Conservation (phyloP, 2,329 filamentous ascomycete genomes). For the Magnaporthales sp. region DNA sequence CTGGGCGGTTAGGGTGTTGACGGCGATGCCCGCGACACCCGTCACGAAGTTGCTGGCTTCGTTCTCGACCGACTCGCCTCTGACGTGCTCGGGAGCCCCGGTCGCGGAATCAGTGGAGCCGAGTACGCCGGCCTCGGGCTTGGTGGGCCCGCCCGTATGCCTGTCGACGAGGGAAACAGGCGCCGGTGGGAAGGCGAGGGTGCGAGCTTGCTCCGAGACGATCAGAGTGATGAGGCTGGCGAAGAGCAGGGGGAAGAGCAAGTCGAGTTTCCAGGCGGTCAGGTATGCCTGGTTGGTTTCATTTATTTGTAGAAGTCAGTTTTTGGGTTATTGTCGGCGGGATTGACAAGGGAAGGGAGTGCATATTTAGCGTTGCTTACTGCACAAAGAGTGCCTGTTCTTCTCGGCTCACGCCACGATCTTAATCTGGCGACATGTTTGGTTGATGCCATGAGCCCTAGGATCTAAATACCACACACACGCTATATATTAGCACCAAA, state of each 20-base stretch:
- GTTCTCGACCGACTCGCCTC: neutral
- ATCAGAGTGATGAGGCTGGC: neutral
- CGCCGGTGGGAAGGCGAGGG: neutral
- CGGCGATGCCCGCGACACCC: neutral
- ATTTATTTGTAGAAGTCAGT: neutral
- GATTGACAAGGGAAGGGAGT: neutral
- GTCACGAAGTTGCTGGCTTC: neutral
- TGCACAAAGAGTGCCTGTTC: neutral
- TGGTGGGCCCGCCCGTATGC: neutral
- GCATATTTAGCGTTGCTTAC: neutral
- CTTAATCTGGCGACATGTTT: neutral
- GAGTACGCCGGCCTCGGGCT: neutral
- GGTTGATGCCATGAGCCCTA: neutral
- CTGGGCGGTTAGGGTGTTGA: neutral
- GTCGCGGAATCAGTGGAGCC: neutral
- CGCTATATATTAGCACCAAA: neutral
- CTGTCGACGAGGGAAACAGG: neutral
- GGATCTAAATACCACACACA: neutral
- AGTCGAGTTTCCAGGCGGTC: neutral
- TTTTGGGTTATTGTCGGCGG: neutral
- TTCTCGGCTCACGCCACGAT: neutral
- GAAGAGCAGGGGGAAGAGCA: neutral
- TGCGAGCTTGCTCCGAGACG: neutral
- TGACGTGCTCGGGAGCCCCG: neutral
- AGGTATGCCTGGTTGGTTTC: neutral